Base-by-base conservation (phyloP, 2,329 filamentous ascomycete genomes). In the Eutypella sp. region DNA sequence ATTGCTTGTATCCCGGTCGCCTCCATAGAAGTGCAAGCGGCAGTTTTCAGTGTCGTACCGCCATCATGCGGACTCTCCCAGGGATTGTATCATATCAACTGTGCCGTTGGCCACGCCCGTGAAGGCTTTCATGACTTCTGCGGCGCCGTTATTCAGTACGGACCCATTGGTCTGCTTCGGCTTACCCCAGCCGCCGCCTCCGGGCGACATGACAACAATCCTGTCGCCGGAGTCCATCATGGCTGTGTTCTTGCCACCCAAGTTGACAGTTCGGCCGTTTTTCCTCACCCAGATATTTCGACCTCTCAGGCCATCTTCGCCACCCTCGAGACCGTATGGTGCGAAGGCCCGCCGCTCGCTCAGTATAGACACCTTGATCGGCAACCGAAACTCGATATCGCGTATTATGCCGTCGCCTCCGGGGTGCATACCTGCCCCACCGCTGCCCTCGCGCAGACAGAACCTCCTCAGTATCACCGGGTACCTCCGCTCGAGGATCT, bases 261-360 rank as follows among this genome's bases (percentile, higher is more conserved):
- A 54, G 46, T 78, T 81, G 47, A 82, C 75, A 27, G 69, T 67
- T 42, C 74, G 49, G 13, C 48, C 48, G 6, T 51, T 46, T 38
- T 53, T 57, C 33, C 56, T 54, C 4, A 85, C 75, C 84, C 85
- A 89, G 42, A 85, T 69, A 51, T 89, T 89, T 45, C 83, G 64
- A 0, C 85, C 85, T 16, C 79, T 76, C 47, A 74, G 65, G 0
- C 80, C 86, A 44, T 86, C 79, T 29, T 78, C 79, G 2, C 85
- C 86, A 1, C 85, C 86, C 24, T 77, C 78, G 51, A 89, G 70
- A 2, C 86, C 86, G 51, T 89, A 89, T 0, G 86, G 86, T 46
- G 78, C 75, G 53, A 84, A 82, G 0, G 87, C 82, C 19, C 86
- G 67, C 22, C 86, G 62, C 63, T 90, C 86, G 18, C 76, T 83